phyloP scores from a whole-genome alignment of 805 yeast genomes.

The Cyberlindnera xishuangbannaensis region DNA sequence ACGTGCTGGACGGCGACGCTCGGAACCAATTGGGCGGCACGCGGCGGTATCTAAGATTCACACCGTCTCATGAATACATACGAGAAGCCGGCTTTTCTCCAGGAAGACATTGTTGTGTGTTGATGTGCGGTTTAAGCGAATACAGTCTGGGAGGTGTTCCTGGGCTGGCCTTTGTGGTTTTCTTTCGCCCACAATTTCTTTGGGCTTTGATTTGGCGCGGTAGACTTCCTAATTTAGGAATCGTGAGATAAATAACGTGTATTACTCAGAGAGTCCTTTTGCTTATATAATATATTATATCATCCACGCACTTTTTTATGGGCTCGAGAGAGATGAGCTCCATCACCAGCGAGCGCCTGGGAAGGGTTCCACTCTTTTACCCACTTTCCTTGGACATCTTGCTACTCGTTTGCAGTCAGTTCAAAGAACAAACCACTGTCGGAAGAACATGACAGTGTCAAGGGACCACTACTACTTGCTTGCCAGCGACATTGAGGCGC shows the following conservation, averaged over 20 bases:
- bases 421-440: no score
- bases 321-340: no score
- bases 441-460: slow-evolving; percentile 48
- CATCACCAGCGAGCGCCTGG: no score
- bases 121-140: background rate
- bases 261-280: no score
- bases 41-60: background rate
- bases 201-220: slow-evolving; percentile 10
- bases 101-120: slow-evolving; percentile 40
- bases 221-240: slow-evolving; percentile 18
- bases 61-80: slow-evolving; percentile 27
- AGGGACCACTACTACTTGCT: slow-evolving; percentile 73
- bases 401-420: no score
- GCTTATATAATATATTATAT: no score
- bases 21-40: no score
- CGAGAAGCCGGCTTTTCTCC: slow-evolving; percentile 66
- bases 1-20: background rate
- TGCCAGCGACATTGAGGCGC: slow-evolving; percentile 70
- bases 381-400: no score
- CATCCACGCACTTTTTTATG: no score
- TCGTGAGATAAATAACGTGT: no score
- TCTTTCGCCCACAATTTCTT: slow-evolving; percentile 3
- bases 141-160: no score
- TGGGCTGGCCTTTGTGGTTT: slow-evolving; percentile 1
- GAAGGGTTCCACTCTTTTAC: no score